A percentile compares a stretch with the other conserved stretches of the same genome.
phyloP scores from a whole-genome alignment of 345 rosid species.

The rapeseed (Brassica napus) region DNA sequence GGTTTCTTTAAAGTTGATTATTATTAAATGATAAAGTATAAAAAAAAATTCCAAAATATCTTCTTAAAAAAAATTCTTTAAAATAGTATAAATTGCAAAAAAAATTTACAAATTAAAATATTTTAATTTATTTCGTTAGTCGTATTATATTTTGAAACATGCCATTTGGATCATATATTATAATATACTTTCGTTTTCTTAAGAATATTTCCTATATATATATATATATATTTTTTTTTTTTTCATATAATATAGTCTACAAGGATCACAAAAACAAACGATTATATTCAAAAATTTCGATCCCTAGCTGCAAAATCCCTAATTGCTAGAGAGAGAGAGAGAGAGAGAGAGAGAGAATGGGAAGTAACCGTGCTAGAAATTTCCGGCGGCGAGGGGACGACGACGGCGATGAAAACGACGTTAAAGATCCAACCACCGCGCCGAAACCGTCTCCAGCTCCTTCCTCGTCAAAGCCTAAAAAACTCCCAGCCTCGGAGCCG shows the following conservation, averaged over 20 bases:
- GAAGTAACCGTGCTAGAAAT: constrained; percentile 59
- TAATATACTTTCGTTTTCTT: not conserved
- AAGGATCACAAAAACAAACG: not conserved
- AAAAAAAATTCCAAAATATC: no score
- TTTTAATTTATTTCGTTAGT: not conserved
- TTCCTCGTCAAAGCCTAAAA: constrained; percentile 56
- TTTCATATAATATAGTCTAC: not conserved
- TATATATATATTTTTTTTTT: not conserved
- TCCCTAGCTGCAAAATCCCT: not conserved
- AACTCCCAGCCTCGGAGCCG: constrained; percentile 43
- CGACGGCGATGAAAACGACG: constrained; percentile 30
- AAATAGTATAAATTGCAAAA: no score
- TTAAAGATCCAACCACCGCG: constrained; percentile 1
- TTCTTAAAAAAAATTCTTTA: no score
- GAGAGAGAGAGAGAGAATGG: constrained; percentile 43
- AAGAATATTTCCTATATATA: no score
- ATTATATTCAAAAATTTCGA: not conserved
- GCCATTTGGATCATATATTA: not conserved
- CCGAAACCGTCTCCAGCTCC: constrained; percentile 40
- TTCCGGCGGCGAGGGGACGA: constrained; percentile 80
- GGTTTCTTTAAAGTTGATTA: no score
- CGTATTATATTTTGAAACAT: not conserved
- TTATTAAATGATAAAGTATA: no score
- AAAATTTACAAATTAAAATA: no score
- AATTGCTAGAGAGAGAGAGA: constrained; percentile 4